phyloP scores from a whole-genome alignment of 2,329 filamentous ascomycete genomes.

The Chrysosporium queenslandicum region DNA sequence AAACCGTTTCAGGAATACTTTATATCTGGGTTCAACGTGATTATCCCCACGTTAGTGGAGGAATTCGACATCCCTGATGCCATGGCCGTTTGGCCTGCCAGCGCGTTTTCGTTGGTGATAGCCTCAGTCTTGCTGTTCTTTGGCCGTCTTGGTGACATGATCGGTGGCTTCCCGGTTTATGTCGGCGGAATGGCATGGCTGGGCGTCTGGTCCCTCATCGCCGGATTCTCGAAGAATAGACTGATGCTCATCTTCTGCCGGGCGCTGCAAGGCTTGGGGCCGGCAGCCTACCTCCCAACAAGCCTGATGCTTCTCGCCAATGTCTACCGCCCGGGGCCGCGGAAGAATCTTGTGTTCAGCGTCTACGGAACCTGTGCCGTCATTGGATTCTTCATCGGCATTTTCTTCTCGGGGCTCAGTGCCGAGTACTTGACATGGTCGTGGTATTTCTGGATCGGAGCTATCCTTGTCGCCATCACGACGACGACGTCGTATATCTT shows the following conservation, averaged over 20 bases:
- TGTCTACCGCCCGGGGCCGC: constrained; percentile 55
- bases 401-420: constrained; percentile 54
- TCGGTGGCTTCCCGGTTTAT: constrained; percentile 54
- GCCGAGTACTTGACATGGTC: constrained; percentile 48
- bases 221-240: constrained; percentile 58
- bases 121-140: constrained; percentile 45
- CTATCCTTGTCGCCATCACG: constrained; percentile 43
- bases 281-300: constrained; percentile 60
- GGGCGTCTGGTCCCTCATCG: constrained; percentile 56
- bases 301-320: constrained; percentile 57
- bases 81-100: constrained; percentile 48
- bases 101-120: constrained; percentile 43
- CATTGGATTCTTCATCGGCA: constrained; percentile 45
- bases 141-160: constrained; percentile 50
- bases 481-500: constrained; percentile 38
- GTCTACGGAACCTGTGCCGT: constrained; percentile 46
- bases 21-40: constrained; percentile 61
- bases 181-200: constrained; percentile 55
- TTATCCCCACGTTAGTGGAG: constrained; percentile 55
- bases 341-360: constrained; percentile 59
- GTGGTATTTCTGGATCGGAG: constrained; percentile 61
- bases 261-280: constrained; percentile 62
- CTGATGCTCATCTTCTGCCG: constrained; percentile 64
- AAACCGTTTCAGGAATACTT: constrained; percentile 53
- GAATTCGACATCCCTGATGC: constrained; percentile 58